Evolutionary conservation across 495 filamentous ascomycete genomes (phyloP).

Genomic region (Lophium mytilinum): DNA sequence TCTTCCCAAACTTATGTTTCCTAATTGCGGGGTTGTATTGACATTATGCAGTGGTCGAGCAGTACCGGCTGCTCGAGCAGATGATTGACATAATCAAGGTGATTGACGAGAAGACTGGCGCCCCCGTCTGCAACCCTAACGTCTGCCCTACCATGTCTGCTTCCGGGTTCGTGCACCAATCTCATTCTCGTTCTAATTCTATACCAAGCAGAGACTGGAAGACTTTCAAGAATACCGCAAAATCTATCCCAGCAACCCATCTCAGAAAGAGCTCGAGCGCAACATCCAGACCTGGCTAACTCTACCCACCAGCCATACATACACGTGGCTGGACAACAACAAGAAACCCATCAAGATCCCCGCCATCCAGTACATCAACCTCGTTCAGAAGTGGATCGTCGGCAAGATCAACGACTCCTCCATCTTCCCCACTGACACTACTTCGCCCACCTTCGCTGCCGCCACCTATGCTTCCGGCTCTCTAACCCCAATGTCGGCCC

Average conservation of each 20-base stretch:
- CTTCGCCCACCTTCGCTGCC: conserved; percentile 1
- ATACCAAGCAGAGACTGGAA: too few relatives aligned
- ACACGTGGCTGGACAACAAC: conserved; percentile 75
- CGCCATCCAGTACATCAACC: conserved; percentile 71
- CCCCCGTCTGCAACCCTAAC: conserved; percentile 69
- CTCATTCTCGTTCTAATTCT: too few relatives aligned
- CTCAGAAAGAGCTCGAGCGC: too few relatives aligned
- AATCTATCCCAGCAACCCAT: too few relatives aligned
- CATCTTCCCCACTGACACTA: conserved; percentile 65
- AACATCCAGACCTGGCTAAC: not conserved
- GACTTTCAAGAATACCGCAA: not conserved
- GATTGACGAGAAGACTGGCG: conserved; percentile 59
- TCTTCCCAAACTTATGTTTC: conserved; percentile 7
- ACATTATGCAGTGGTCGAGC: conserved; percentile 64
- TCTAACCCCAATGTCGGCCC: conserved; percentile 43
- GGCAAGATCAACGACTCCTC: conserved; percentile 80
- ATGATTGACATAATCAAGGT: conserved; percentile 78
- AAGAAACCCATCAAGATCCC: conserved; percentile 42
- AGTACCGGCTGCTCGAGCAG: conserved; percentile 75
- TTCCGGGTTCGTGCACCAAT: conserved; percentile 58
- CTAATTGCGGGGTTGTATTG: conserved; percentile 1
- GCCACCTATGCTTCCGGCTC: conserved; percentile 27
- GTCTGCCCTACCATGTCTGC: conserved; percentile 89
- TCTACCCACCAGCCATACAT: conserved; percentile 57
- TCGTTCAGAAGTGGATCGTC: conserved; percentile 86